Conservation (phyloP, 2,329 filamentous ascomycete species). For the Emericellopsis cladophorae region DNA sequence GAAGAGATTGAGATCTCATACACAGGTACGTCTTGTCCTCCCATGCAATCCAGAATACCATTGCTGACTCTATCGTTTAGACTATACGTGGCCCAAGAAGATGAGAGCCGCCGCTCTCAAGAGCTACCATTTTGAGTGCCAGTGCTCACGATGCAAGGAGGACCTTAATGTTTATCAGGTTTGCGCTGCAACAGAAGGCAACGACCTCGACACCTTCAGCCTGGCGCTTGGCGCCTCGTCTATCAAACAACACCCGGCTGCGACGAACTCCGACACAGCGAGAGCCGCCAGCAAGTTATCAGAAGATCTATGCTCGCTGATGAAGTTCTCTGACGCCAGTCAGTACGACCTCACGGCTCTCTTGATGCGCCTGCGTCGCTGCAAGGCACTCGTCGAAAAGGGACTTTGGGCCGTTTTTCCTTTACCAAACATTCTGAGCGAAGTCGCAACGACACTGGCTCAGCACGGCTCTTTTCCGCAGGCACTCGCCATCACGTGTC, state of each 20-base stretch:
- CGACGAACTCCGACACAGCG: slow-evolving; percentile 12
- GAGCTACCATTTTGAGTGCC: slow-evolving; percentile 40
- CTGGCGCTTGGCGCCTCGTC: slow-evolving; percentile 25
- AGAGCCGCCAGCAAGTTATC: slow-evolving; percentile 5
- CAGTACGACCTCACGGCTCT: background rate
- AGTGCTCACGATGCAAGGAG: slow-evolving; percentile 33
- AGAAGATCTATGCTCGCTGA: background rate
- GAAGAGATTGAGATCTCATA: slow-evolving; percentile 52
- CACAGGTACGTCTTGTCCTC: slow-evolving; percentile 28
- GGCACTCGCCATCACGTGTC: slow-evolving; percentile 32
- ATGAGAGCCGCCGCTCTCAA: slow-evolving; percentile 28
- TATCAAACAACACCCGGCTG: slow-evolving; percentile 14
- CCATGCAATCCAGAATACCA: background rate
- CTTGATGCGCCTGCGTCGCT: slow-evolving; percentile 3
- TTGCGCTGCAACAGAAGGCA: slow-evolving; percentile 24
- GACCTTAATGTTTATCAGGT: slow-evolving; percentile 43
- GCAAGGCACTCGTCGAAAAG: slow-evolving; percentile 10
- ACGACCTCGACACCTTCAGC: slow-evolving; percentile 31
- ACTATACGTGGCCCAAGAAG: slow-evolving; percentile 30
- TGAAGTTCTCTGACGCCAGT: background rate
- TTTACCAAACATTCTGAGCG: slow-evolving; percentile 28
- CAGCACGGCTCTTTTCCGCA: slow-evolving; percentile 5
- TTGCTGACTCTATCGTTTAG: slow-evolving; percentile 15
- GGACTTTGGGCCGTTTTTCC: slow-evolving; percentile 36
- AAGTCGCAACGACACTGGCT: slow-evolving; percentile 30